Evolutionary conservation across 2,329 filamentous ascomycete genomes (phyloP).

Genomic region (Fusarium hainanense): DNA sequence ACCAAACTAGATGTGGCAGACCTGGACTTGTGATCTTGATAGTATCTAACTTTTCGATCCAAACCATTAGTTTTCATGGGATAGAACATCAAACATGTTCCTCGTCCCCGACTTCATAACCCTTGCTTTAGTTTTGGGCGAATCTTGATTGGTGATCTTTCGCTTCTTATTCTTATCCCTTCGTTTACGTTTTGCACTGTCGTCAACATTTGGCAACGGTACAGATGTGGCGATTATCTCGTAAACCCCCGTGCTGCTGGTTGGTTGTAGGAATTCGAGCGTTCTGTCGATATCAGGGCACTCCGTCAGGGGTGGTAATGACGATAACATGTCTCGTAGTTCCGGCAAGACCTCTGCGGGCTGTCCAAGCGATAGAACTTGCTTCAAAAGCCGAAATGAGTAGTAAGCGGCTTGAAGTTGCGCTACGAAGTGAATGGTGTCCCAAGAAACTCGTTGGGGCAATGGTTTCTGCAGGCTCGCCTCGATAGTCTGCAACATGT

Average conservation of each 20-base stretch:
- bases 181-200: neutral
- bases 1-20: neutral
- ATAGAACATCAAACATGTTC: slow-evolving; percentile 45
- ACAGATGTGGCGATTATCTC: slow-evolving; percentile 36
- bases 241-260: slow-evolving; percentile 16
- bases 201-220: slow-evolving; percentile 6
- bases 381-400: slow-evolving; percentile 65
- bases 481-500: slow-evolving; percentile 42
- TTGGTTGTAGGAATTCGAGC: slow-evolving; percentile 33
- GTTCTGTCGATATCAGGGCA: slow-evolving; percentile 42
- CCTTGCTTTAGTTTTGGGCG: neutral
- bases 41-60: neutral
- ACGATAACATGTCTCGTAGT: slow-evolving; percentile 37
- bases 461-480: neutral
- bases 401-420: slow-evolving; percentile 71
- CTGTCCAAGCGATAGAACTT: slow-evolving; percentile 44
- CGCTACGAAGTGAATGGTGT: slow-evolving; percentile 69
- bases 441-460: slow-evolving; percentile 57
- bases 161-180: slow-evolving; percentile 18
- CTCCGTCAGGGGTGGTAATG: slow-evolving; percentile 42
- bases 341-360: slow-evolving; percentile 14
- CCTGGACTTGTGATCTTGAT: neutral
- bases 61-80: slow-evolving; percentile 20
- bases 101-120: slow-evolving; percentile 12
- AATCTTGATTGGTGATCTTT: slow-evolving; percentile 14